Base-by-base conservation (phyloP, 345 rosid genomes). In the Corchorus capsularis region DNA sequence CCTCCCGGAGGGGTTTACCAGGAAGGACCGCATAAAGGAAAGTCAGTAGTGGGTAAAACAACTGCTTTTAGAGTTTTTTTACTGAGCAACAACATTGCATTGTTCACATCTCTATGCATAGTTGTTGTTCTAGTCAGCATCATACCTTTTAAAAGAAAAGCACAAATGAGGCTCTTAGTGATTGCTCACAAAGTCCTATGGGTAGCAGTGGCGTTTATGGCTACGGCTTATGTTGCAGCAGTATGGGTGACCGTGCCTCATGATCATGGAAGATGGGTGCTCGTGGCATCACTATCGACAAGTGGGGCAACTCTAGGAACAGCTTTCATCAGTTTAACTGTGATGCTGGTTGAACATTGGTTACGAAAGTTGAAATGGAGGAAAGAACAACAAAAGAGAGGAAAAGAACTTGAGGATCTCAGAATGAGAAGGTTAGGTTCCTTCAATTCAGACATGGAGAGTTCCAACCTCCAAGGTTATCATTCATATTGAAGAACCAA, bases 161-260 rank as follows among this genome's bases (percentile, higher is more conserved):
- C 78, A 43, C 72, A 77, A 9, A 75, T 35, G 72, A 79, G 43
- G 5, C 67, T 80, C 41, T 32, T 84, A 55, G 52, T 60, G 54
- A 34, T 79, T 9, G 32, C 83, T 35, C 83, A 86, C 22, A 49
- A 79, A 75, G 71, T 69, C 61, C 72, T 80, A 85, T 80, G 84
- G 83, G 74, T 82, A 39, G 83, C 86, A n/a, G 68, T 79, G 45
- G 77, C 77, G 37, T 80, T 79, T 75, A 86, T 81, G 86, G 82
- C 82, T 52, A 70, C 71, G 4, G 83, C 84, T 79, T 82, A 74
- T 56, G 69, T 79, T 20, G 83, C 86, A 0, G 86, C 80, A 0
- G 32, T 45, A 35, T 73, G 68, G 73, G 74, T 82, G 17, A 82
- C 41, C 37, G 10, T 74, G 71, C 81, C 85, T 10, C 15, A 63